Conservation (phyloP, 2,329 filamentous ascomycete genomes). For the Fusarium anthophilum region DNA sequence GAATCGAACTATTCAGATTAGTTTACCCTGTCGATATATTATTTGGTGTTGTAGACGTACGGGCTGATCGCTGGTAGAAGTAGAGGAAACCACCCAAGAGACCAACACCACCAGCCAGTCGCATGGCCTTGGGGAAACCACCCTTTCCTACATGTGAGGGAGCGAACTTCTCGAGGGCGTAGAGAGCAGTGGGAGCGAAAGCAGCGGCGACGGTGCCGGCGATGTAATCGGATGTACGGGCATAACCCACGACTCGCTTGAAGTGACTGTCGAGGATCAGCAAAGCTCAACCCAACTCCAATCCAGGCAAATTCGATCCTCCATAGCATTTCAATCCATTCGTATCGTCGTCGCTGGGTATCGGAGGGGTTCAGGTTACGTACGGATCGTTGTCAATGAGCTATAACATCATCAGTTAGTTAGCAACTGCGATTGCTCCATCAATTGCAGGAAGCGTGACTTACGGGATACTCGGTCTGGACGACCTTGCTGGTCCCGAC, state of each 20-base stretch:
- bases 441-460: conserved; percentile 48
- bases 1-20: conserved; percentile 76
- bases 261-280: conserved; percentile 74
- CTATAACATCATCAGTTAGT: conserved; percentile 61
- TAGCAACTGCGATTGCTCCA: conserved; percentile 36
- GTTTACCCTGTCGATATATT: background rate
- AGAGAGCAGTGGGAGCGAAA: conserved; percentile 78
- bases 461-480: conserved; percentile 86
- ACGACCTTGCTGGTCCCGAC: conserved; percentile 73
- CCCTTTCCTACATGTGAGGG: conserved; percentile 86
- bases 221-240: conserved; percentile 83
- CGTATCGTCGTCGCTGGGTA: background rate
- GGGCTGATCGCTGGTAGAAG: conserved; percentile 83
- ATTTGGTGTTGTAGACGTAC: conserved; percentile 63
- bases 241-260: conserved; percentile 88
- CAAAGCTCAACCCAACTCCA: conserved; percentile 23
- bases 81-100: conserved; percentile 81
- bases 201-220: conserved; percentile 74
- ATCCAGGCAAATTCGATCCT: background rate
- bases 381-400: conserved; percentile 99
- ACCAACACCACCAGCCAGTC: conserved; percentile 78
- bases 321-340: background rate
- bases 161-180: conserved; percentile 82
- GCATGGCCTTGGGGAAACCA: conserved; percentile 84
- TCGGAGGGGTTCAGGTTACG: conserved; percentile 32